These are phyloP conservation scores for Ceratocystis variospora DNA, from an alignment of 2,329 filamentous ascomycete species.

Conservation along the genomic window DNA sequence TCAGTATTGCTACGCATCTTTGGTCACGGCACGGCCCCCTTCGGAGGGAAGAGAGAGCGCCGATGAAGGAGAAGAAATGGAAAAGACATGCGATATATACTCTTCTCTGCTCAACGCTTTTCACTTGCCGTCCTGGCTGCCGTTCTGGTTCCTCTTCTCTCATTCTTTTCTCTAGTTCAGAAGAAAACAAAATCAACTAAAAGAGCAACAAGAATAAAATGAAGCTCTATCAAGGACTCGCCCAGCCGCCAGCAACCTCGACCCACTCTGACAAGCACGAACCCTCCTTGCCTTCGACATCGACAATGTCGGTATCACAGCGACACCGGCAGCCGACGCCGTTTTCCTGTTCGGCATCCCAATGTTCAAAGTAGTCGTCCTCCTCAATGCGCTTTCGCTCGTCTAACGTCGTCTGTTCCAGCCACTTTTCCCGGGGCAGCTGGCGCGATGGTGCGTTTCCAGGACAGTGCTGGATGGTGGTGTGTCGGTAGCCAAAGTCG, in stretches of 20 bases:
- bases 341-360: slow-evolving; percentile 81
- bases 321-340: slow-evolving; percentile 92
- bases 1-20: not conserved
- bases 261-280: slow-evolving; percentile 96
- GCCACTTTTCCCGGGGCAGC: slow-evolving; percentile 62
- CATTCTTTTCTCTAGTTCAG: slow-evolving; percentile 14
- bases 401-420: slow-evolving; percentile 68
- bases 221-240: slow-evolving; percentile 28
- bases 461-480: slow-evolving; percentile 95
- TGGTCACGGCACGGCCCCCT: not conserved
- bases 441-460: slow-evolving; percentile 87
- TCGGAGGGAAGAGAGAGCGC: no score
- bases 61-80: not conserved
- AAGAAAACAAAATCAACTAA: slow-evolving; percentile 11
- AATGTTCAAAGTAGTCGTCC: slow-evolving; percentile 88
- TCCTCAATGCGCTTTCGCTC: slow-evolving; percentile 79
- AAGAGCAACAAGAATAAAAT: slow-evolving; percentile 5
- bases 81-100: not conserved
- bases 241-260: slow-evolving; percentile 89
- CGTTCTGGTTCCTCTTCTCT: not conserved
- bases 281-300: slow-evolving; percentile 94
- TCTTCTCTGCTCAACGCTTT: not conserved
- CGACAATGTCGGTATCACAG: slow-evolving; percentile 93
- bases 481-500: slow-evolving; percentile 95
- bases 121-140: not conserved